Evolutionary conservation across 805 yeast species (phyloP), one percentile per base, ranked within the genome.

Genomic region (Cyberlindnera japonica): DNA sequence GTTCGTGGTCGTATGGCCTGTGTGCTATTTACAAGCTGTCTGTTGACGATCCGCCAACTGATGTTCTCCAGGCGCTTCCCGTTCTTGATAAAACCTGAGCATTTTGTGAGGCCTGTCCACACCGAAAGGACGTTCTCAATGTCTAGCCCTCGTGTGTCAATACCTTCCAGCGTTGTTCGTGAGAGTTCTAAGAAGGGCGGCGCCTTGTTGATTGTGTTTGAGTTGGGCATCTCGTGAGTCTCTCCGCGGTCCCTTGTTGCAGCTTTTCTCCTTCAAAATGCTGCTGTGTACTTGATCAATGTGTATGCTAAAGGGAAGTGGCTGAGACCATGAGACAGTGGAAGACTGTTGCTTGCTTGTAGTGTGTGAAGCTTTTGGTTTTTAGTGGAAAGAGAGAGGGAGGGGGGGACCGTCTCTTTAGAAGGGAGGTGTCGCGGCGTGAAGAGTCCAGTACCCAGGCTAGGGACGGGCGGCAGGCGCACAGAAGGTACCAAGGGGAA

Each of bases 41-140:
- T 49, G 35, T 58, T 58, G 27, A 58, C 62, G 14, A 58, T 58
- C 41, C 62, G 51, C 62, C 62, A 58, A 44, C 61, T 56, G 40
- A 58, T 56, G 39, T 58, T 58, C 41, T 58, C 62, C 18, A 58
- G 37, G 18, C 62, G 42, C 41, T 54, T 56, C 11, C 62, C 62
- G 38, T 53, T 51, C 37, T 55, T 52, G 24, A 58, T 52, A 42
- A 52, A 55, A 14, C 49, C 53, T 8, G 62, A 57, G 29, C 61
- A 57, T 35, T 53, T 57, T 1, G 59, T 57, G 13, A 57, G 42
- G 2, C 71, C 69, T 9, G 71, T 64, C 70, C 72, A 68, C 18
- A 69, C 61, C 3, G 67, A 61, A 21, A 69, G 48, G 3, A 68
- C 65, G 36, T 64, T 65, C 39, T 67, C 69, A 27, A 69, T 53